Evolutionary conservation across 225 moss, liverwort and hornwort genomes (phyloP).

Genomic region (Neckera pumila): DNA sequence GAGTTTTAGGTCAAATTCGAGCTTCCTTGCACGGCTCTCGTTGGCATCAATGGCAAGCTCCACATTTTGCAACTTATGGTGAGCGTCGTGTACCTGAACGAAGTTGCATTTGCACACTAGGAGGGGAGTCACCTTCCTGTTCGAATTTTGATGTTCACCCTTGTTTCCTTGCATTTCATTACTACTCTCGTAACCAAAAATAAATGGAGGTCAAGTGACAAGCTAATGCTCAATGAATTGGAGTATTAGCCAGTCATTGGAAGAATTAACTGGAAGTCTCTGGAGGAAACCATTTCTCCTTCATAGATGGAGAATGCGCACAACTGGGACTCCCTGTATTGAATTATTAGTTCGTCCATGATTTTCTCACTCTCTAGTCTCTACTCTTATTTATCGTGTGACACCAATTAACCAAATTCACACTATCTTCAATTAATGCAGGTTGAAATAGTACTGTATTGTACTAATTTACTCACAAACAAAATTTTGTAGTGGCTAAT

Average conservation of each 20-base stretch:
- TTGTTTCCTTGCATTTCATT: background rate
- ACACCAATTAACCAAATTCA: background rate
- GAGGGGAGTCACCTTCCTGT: too few relatives aligned
- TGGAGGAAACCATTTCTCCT: background rate
- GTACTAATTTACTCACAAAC: background rate
- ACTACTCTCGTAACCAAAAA: background rate
- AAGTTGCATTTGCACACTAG: background rate
- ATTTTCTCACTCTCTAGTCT: background rate
- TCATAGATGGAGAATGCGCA: background rate
- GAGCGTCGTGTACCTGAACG: conserved; percentile 60
- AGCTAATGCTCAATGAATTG: background rate
- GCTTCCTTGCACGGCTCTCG: conserved; percentile 65
- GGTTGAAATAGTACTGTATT: background rate
- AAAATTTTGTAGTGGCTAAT: background rate
- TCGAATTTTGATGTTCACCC: background rate
- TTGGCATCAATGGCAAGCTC: conserved; percentile 73
- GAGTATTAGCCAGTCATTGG: too few relatives aligned
- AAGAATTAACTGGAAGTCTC: background rate
- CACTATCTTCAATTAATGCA: background rate
- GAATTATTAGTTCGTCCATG: background rate
- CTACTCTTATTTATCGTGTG: background rate
- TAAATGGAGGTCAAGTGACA: background rate
- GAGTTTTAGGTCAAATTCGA: conserved; percentile 73
- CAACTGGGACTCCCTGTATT: background rate
- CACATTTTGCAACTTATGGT: conserved; percentile 62